These are phyloP conservation scores for Dryadomyces sulphureus DNA, from an alignment of 2,329 filamentous ascomycete genomes.

Conservation along the genomic window DNA sequence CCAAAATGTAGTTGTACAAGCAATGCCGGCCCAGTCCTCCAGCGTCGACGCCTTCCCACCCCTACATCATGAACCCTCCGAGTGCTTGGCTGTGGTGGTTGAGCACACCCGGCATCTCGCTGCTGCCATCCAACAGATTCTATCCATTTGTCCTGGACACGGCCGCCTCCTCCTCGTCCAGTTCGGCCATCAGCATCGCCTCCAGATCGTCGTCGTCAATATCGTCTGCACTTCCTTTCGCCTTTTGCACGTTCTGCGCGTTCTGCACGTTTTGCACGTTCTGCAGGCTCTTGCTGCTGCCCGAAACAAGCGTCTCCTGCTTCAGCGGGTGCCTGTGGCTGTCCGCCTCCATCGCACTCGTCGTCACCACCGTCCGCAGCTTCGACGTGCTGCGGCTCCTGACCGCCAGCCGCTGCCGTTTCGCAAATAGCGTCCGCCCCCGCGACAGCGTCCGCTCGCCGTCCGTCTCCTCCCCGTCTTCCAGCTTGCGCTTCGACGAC, in stretches of 20 bases:
- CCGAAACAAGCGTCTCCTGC: slow-evolving; percentile 8
- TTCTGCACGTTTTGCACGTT: background rate
- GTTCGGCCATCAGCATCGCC: slow-evolving; percentile 46
- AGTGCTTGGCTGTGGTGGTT: slow-evolving; percentile 3
- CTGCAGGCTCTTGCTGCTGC: background rate
- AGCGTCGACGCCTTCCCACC: background rate
- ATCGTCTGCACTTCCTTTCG: too few relatives aligned
- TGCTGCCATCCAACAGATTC: slow-evolving; percentile 6
- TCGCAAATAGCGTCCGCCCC: slow-evolving; percentile 26
- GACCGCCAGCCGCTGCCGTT: slow-evolving; percentile 32
- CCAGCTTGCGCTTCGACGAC: slow-evolving; percentile 15
- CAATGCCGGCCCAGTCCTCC: background rate
- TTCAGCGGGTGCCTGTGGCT: slow-evolving; percentile 19
- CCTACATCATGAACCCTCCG: slow-evolving; percentile 4
- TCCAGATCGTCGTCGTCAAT: slow-evolving; percentile 43
- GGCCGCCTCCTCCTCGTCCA: slow-evolving; percentile 26
- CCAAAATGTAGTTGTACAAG: background rate
- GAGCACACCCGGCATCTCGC: background rate
- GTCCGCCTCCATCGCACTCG: slow-evolving; percentile 7
- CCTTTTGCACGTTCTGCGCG: background rate
- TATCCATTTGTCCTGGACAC: background rate
- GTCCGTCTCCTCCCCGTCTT: slow-evolving; percentile 17
- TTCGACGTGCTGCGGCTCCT: slow-evolving; percentile 31
- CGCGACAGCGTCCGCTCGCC: slow-evolving; percentile 15
- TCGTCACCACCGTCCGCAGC: slow-evolving; percentile 15